phyloP scores from a whole-genome alignment of 139 green algal species.

The Axilococcus clingmanii region DNA sequence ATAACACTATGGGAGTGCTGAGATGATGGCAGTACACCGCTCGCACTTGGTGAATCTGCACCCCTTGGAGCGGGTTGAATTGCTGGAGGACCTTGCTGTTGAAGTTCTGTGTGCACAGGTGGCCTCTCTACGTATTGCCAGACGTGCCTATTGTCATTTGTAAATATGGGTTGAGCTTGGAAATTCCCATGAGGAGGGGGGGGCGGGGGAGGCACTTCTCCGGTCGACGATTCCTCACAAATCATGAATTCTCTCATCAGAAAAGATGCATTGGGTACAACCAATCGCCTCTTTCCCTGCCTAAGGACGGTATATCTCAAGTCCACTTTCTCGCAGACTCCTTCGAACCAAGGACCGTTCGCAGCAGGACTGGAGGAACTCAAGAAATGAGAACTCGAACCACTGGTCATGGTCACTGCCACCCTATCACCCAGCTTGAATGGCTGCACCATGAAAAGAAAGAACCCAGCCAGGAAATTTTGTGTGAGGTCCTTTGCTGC shows the following conservation, averaged over 20 bases:
- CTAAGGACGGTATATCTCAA: slow-evolving; percentile 52
- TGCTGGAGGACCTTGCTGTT: too few species aligned
- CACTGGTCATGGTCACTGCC: slow-evolving; percentile 38
- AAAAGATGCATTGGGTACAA: slow-evolving; percentile 57
- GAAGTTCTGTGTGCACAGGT: slow-evolving; percentile 5
- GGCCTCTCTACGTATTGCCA: slow-evolving; percentile 12
- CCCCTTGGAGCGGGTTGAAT: too few species aligned
- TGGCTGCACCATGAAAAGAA: slow-evolving; percentile 54
- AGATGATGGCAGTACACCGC: too few species aligned
- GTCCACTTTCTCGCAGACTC: slow-evolving; percentile 55
- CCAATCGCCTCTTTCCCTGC: slow-evolving; percentile 39
- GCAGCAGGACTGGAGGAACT: slow-evolving; percentile 1
- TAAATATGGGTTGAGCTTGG: too few species aligned
- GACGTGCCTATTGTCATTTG: slow-evolving; percentile 7
- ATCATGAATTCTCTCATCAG: slow-evolving; percentile 60
- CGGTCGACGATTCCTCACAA: slow-evolving; percentile 18
- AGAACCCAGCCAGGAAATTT: slow-evolving; percentile 61
- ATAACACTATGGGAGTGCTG: too few species aligned
- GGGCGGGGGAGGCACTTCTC: neutral
- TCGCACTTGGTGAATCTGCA: too few species aligned
- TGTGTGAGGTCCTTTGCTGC: slow-evolving; percentile 52
- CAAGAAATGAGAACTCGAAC: too few species aligned
- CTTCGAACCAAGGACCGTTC: slow-evolving; percentile 47
- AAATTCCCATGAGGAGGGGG: neutral
- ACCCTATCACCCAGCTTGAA: slow-evolving; percentile 53